These are phyloP conservation scores for Ambrosia trifida DNA, from an alignment of 129 eudicot genomes.

Conservation along the genomic window DNA sequence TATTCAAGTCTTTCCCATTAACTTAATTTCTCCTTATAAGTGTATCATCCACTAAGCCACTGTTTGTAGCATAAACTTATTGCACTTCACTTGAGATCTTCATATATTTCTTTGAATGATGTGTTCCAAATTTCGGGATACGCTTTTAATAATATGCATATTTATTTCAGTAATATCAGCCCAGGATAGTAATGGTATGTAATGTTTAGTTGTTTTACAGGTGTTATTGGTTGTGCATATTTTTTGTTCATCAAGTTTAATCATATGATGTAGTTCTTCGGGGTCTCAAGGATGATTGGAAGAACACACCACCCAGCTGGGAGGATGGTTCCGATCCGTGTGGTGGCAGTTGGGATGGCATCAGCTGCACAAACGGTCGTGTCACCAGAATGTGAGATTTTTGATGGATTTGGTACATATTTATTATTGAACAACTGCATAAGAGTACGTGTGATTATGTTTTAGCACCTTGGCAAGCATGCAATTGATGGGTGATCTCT, in stretches of 20 bases:
- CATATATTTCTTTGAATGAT: background rate
- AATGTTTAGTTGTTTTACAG: conserved; percentile 9
- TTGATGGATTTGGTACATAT: no score
- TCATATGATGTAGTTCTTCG: conserved; percentile 41
- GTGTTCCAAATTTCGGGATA: conserved; percentile 11
- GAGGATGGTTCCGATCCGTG: conserved; percentile 53
- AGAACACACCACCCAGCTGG: conserved; percentile 60
- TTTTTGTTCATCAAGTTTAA: background rate
- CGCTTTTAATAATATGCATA: conserved; percentile 21
- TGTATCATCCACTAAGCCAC: no score
- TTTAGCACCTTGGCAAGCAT: conserved; percentile 63
- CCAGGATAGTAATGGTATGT: conserved; percentile 34
- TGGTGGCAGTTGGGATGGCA: conserved; percentile 63
- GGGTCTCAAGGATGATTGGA: conserved; percentile 52
- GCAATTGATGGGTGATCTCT: conserved; percentile 50
- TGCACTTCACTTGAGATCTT: no score
- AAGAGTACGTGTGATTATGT: background rate
- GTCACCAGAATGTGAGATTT: conserved; percentile 54
- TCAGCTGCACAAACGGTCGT: conserved; percentile 52
- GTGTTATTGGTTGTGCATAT: background rate
- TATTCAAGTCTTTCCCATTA: no score
- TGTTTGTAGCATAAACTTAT: no score
- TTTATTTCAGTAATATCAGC: conserved; percentile 22
- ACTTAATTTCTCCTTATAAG: no score
- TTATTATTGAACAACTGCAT: no score